Conservation (phyloP, 139 green algal genomes). For the Coelastrella sp. region DNA sequence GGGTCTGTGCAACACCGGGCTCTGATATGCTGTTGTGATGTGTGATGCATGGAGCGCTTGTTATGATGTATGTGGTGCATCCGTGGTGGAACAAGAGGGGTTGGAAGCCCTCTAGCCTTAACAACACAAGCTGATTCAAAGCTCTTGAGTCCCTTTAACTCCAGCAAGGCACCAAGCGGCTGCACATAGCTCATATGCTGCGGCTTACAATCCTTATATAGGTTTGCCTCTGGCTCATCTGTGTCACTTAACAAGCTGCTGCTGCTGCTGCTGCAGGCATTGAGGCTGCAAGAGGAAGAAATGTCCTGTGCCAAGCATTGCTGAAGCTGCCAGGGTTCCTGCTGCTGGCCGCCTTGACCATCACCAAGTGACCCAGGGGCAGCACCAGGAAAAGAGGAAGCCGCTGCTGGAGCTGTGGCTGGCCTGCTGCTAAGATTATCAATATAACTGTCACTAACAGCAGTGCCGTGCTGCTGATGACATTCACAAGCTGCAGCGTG, state of each 20-base stretch:
- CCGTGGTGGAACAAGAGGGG: too few species aligned
- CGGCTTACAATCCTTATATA: not conserved
- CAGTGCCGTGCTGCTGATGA: not conserved
- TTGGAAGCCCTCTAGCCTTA: too few species aligned
- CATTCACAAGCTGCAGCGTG: not conserved
- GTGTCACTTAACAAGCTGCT: not conserved
- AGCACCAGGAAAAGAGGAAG: not conserved
- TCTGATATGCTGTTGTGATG: not conserved
- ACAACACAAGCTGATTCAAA: too few species aligned
- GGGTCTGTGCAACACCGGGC: not conserved
- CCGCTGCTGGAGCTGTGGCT: not conserved
- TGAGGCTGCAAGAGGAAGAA: not conserved
- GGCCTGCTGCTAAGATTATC: not conserved
- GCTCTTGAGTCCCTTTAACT: too few species aligned
- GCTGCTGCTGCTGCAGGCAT: not conserved
- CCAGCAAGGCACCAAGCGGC: too few species aligned
- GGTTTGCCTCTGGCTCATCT: not conserved
- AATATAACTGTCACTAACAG: not conserved
- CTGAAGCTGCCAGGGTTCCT: not conserved
- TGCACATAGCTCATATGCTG: not conserved
- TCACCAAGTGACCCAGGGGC: too few species aligned
- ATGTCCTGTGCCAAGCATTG: not conserved
- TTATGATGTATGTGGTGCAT: too few species aligned
- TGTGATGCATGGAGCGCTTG: not conserved
- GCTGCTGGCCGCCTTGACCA: not conserved